phyloP scores from a whole-genome alignment of 257 asterid genomes.

The Plantago elongata region DNA sequence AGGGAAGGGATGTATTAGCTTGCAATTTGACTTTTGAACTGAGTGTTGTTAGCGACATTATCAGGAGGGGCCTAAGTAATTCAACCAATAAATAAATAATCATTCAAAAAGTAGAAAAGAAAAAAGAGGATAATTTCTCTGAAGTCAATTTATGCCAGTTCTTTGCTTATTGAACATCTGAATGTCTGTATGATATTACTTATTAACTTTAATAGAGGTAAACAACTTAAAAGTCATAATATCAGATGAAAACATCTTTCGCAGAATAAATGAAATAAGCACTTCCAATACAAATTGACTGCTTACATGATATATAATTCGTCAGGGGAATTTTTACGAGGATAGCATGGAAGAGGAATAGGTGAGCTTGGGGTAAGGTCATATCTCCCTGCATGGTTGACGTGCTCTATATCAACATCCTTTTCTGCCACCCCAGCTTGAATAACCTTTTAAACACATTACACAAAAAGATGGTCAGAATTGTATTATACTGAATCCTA shows the following conservation, averaged over 20 bases:
- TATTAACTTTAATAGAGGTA: background rate
- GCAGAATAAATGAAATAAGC: background rate
- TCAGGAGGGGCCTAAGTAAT: no score
- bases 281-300: conserved; percentile 14
- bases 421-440: conserved; percentile 29
- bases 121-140: background rate
- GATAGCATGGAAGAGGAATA: conserved; percentile 38
- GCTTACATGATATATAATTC: conserved; percentile 50
- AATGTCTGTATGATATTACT: background rate
- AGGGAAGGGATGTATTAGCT: no score
- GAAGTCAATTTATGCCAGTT: background rate
- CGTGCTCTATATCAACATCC: conserved; percentile 27
- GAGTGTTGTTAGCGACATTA: no score
- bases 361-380: conserved; percentile 40
- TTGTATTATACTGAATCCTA: conserved; percentile 5
- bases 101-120: background rate
- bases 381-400: conserved; percentile 7
- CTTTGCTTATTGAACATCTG: background rate
- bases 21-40: no score
- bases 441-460: conserved; percentile 32
- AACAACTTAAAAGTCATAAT: background rate
- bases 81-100: background rate
- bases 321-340: conserved; percentile 20
- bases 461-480: conserved; percentile 1
- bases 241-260: background rate